phyloP scores from a whole-genome alignment of 192 early-diverging fungal species.

The Mortierella claussenii region DNA sequence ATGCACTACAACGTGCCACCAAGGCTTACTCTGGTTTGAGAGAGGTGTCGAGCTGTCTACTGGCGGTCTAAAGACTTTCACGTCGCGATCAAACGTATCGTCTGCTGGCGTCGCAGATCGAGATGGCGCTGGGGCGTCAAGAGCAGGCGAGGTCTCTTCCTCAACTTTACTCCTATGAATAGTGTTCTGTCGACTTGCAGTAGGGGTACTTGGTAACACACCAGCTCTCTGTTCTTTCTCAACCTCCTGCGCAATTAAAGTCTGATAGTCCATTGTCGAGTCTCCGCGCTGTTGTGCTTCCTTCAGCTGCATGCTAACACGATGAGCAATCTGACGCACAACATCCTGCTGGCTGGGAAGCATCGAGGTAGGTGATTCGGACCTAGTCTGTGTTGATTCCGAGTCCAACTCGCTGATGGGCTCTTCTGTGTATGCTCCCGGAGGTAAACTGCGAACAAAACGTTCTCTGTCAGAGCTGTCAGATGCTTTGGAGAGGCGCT shows the following conservation, averaged over 20 bases:
- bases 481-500: slow-evolving; percentile 44
- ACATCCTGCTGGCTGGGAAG: slow-evolving; percentile 24
- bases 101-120: slow-evolving; percentile 1
- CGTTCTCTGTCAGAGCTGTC: slow-evolving; percentile 48
- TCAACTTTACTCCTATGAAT: slow-evolving; percentile 24
- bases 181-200: slow-evolving; percentile 38
- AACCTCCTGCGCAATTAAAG: slow-evolving; percentile 44
- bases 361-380: slow-evolving; percentile 24
- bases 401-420: slow-evolving; percentile 32
- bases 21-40: slow-evolving; percentile 51
- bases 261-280: slow-evolving; percentile 27
- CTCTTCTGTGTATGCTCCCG: slow-evolving; percentile 39
- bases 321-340: slow-evolving; percentile 48
- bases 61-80: slow-evolving; percentile 67
- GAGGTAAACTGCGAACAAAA: slow-evolving; percentile 47
- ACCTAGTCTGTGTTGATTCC: slow-evolving; percentile 7
- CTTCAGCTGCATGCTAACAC: slow-evolving; percentile 28
- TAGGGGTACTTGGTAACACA: slow-evolving; percentile 29
- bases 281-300: slow-evolving; percentile 39
- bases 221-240: slow-evolving; percentile 40
- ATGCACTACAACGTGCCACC: not conserved
- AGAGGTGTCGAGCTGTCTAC: slow-evolving; percentile 38
- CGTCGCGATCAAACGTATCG: slow-evolving; percentile 41
- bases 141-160: slow-evolving; percentile 8
- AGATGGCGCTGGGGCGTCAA: not conserved